phyloP scores from a whole-genome alignment of 1,284 basidiomycete genomes.

The Cryptococcus sp. region DNA sequence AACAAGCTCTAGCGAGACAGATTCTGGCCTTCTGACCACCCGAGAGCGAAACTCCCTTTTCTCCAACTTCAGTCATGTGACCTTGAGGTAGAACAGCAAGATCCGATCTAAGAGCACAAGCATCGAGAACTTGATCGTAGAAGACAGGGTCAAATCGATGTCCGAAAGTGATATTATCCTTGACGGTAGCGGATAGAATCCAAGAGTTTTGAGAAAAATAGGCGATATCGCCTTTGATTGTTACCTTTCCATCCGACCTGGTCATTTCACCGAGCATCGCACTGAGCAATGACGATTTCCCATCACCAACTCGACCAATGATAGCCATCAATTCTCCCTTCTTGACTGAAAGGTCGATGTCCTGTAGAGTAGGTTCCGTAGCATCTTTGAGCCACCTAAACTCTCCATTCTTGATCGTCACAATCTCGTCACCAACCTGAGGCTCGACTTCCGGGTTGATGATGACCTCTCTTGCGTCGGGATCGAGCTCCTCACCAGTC shows the following conservation, averaged over 20 bases:
- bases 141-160: conserved; percentile 71
- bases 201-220: conserved; percentile 90
- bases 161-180: conserved; percentile 86
- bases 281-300: conserved; percentile 61
- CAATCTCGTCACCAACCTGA: conserved; percentile 64
- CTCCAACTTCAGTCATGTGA: conserved; percentile 72
- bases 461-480: conserved; percentile 60
- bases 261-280: conserved; percentile 75
- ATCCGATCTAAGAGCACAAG: conserved; percentile 81
- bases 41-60: conserved; percentile 52
- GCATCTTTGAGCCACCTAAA: conserved; percentile 67
- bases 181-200: conserved; percentile 76
- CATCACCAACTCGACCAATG: conserved; percentile 85
- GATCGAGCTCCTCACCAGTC: conserved; percentile 71
- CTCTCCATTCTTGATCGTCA: conserved; percentile 67
- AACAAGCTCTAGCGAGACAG: conserved; percentile 55
- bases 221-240: conserved; percentile 69
- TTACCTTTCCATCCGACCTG: conserved; percentile 66
- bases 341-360: conserved; percentile 67
- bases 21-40: conserved; percentile 64
- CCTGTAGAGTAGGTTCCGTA: conserved; percentile 64
- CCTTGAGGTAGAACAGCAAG: conserved; percentile 67
- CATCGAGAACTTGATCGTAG: conserved; percentile 48
- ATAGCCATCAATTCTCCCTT: conserved; percentile 86
- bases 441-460: conserved; percentile 47